These are phyloP conservation scores for Scheffersomyces coipomensis DNA, from an alignment of 805 yeast genomes.

Conservation along the genomic window DNA sequence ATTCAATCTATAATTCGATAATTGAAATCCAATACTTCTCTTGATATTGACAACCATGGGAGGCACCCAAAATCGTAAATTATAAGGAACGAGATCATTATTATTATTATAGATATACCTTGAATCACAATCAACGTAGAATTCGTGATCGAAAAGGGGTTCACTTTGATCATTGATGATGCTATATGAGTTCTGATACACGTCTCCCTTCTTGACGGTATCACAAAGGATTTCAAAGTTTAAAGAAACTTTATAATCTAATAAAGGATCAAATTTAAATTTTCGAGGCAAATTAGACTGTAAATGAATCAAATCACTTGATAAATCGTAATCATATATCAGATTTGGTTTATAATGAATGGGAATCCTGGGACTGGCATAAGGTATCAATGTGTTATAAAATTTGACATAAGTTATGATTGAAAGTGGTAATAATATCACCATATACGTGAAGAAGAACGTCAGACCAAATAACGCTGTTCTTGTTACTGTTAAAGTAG, in stretches of 20 bases:
- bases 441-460: constrained; percentile 17
- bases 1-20: no score
- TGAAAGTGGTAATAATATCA: constrained; percentile 34
- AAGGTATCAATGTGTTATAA: constrained; percentile 33
- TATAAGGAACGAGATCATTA: constrained; percentile 34
- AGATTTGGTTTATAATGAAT: constrained; percentile 4
- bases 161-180: background rate
- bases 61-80: constrained; percentile 35
- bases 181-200: constrained; percentile 5
- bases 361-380: constrained; percentile 12
- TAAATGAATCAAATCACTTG: background rate
- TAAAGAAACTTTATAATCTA: constrained; percentile 17
- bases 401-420: constrained; percentile 33
- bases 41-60: constrained; percentile 21
- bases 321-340: background rate
- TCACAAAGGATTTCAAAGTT: constrained; percentile 25
- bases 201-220: constrained; percentile 15
- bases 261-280: constrained; percentile 10
- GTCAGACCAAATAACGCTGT: constrained; percentile 22
- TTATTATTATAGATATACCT: constrained; percentile 24
- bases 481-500: no score
- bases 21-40: background rate
- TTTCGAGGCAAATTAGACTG: background rate
- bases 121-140: constrained; percentile 28
- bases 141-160: background rate